These are phyloP conservation scores for Raddia distichophylla DNA, from an alignment of 176 grass and related monocot genomes.

Conservation along the genomic window DNA sequence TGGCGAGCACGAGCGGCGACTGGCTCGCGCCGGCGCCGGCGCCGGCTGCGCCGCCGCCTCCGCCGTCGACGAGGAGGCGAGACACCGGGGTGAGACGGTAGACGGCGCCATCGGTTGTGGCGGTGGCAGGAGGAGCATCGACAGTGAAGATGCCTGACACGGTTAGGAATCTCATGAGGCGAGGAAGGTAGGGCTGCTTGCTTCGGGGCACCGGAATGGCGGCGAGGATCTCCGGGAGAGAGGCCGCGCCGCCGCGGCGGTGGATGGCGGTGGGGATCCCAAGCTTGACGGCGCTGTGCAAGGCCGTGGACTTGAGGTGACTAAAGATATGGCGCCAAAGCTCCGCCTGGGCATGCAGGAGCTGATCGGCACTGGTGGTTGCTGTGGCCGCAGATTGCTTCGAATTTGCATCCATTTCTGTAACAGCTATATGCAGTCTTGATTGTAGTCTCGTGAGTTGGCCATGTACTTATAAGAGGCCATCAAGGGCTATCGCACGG, in stretches of 20 bases:
- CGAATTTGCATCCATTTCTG: too few species aligned
- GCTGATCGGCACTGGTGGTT: background rate
- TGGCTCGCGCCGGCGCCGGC: background rate
- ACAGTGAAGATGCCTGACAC: background rate
- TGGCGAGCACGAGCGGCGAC: background rate
- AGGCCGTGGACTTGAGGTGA: conserved; percentile 30
- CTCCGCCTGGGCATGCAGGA: conserved; percentile 32
- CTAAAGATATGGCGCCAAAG: conserved; percentile 30
- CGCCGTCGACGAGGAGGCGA: conserved; percentile 19
- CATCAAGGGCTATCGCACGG: too few species aligned
- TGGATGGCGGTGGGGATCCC: conserved; percentile 43
- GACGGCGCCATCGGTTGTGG: too few species aligned
- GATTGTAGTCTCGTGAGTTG: too few species aligned
- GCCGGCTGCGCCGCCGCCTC: too few species aligned
- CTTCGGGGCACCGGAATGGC: background rate
- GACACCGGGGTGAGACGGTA: conserved; percentile 43
- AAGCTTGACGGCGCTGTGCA: conserved; percentile 52
- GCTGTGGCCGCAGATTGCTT: background rate
- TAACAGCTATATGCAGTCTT: too few species aligned
- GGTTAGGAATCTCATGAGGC: conserved; percentile 49
- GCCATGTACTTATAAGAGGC: too few species aligned
- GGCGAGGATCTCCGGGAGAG: conserved; percentile 21
- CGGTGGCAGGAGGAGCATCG: too few species aligned
- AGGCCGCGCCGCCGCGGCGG: conserved; percentile 15
- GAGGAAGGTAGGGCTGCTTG: conserved; percentile 21